phyloP scores from a whole-genome alignment of 2,329 filamentous ascomycete genomes.

The Phoma sp. region DNA sequence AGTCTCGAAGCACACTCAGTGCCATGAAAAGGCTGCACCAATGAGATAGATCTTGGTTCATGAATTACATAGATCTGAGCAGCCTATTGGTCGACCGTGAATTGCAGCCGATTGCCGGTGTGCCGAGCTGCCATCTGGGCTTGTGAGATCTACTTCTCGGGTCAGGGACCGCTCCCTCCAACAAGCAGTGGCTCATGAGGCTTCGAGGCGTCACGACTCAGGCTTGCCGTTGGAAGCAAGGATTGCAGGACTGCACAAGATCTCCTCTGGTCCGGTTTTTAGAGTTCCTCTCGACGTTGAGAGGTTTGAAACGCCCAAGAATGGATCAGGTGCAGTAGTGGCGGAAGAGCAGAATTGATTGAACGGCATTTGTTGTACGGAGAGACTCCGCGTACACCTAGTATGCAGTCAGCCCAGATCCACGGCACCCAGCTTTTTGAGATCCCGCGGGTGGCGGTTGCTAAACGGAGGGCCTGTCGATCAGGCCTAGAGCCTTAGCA shows the following conservation, averaged over 20 bases:
- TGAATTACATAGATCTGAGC: neutral
- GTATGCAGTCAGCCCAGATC: constrained; percentile 11
- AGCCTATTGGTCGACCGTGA: neutral
- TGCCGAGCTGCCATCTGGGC: neutral
- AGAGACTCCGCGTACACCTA: constrained; percentile 6
- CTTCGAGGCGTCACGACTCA: neutral
- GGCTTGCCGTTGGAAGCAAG: neutral
- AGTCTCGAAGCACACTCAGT: neutral
- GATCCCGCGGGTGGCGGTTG: constrained; percentile 18
- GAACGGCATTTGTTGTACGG: constrained; percentile 9
- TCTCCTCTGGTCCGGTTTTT: constrained; percentile 4
- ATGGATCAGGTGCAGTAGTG: constrained; percentile 12
- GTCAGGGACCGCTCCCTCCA: neutral
- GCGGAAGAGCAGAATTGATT: constrained; percentile 4
- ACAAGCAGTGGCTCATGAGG: neutral
- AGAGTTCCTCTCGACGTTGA: constrained; percentile 8
- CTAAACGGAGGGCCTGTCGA: constrained; percentile 12
- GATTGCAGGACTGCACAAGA: constrained; percentile 1
- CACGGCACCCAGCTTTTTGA: constrained; percentile 10
- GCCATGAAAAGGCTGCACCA: neutral
- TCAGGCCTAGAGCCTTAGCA: constrained; percentile 16
- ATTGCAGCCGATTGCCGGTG: neutral
- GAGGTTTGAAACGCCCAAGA: constrained; percentile 12
- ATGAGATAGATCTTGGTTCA: neutral
- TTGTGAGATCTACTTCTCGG: neutral